Evolutionary conservation across 176 grass and related monocot genomes (phyloP).

Genomic region (Puya raimondii): DNA sequence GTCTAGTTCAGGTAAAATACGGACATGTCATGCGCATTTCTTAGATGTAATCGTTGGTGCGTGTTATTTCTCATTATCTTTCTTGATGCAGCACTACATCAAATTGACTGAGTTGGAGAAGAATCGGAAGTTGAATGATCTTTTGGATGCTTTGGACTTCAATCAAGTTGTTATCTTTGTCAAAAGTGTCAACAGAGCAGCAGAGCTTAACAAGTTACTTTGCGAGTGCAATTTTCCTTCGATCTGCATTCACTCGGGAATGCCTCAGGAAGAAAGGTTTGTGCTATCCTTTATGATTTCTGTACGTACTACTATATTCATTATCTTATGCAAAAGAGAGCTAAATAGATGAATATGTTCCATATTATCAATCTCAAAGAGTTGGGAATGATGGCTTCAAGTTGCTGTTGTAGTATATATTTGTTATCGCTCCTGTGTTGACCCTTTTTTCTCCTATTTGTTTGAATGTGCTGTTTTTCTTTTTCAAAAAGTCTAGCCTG

Average conservation of each 20-base stretch:
- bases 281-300: not conserved
- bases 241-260: slow-evolving; percentile 97
- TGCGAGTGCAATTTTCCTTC: slow-evolving; percentile 96
- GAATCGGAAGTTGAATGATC: slow-evolving; percentile 94
- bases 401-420: too few species aligned
- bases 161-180: slow-evolving; percentile 99
- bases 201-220: slow-evolving; percentile 93
- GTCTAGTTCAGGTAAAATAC: slow-evolving; percentile 76
- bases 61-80: not conserved
- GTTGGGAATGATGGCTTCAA: too few species aligned
- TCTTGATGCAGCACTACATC: slow-evolving; percentile 66
- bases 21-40: not conserved
- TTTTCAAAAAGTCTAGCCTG: too few species aligned
- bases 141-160: slow-evolving; percentile 96
- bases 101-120: slow-evolving; percentile 88
- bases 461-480: too few species aligned
- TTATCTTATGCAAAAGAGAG: too few species aligned
- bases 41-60: not conserved
- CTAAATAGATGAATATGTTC: too few species aligned
- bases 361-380: too few species aligned
- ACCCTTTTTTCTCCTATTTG: too few species aligned
- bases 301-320: not conserved
- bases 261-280: slow-evolving; percentile 91
- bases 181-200: slow-evolving; percentile 85
- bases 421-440: too few species aligned